Evolutionary conservation across 768 basidiomycete species (phyloP), one percentile per base, ranked within the genome.

Genomic region (Suillus subluteus): DNA sequence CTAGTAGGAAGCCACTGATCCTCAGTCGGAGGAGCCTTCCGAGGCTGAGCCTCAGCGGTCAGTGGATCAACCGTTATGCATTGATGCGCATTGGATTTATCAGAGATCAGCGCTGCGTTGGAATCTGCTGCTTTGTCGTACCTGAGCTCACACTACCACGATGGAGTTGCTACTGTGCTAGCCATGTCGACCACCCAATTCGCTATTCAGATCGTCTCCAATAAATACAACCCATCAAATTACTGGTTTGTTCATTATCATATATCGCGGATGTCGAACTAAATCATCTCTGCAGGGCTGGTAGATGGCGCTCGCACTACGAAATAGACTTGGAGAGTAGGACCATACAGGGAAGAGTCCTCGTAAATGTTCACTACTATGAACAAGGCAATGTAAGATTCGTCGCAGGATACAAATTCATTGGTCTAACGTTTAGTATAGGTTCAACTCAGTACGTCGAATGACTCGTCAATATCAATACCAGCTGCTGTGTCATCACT

Each of bases 221-320:
- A 98, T 77, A 95, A 96, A 75, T 98, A 98, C 79, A 98, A 97
- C 74, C 92, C 94, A 0, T 79, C 86, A 26, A 98, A 98, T 77
- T 98, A 86, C 80, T 99, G 97, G 97, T 96, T 65, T 62, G 83
- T 61, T 61, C 6, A 43, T 61, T n/a, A 12, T 32, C 21, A 9
- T 15, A 11, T 30, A n/a, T 59, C 52, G 23, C 40, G 21, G 37
- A 26, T 62, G 7, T 12, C 6, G 30, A n/a, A 62, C 58, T 37
- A n/a, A 40, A 18, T 26, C 52, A 40, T 32, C 50, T 66, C 40
- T 68, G 2, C 62, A 97, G 96, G 96, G 91, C 96, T 37, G 97
- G 97, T 41, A 84, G 96, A 75, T 99, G 97, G 97, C 87, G 96
- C 46, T 96, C 95, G 7, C 85, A 90, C 70, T 99, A 98, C 76